A percentile compares a stretch with the other conserved stretches of the same genome.
phyloP scores from a whole-genome alignment of 768 basidiomycete genomes.

The Lyophyllum shimeji region DNA sequence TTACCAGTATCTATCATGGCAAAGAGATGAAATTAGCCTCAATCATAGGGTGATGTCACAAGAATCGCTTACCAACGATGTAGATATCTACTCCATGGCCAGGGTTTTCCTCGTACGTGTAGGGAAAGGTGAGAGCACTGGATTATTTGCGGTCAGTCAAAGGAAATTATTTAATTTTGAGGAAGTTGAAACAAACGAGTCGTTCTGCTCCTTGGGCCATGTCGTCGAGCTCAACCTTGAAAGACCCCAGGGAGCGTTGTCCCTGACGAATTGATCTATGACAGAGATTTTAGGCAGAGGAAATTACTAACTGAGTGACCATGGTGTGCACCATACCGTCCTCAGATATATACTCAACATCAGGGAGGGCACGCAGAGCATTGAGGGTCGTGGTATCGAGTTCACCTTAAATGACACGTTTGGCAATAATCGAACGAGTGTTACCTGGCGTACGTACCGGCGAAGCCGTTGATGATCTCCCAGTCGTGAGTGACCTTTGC shows the following conservation, averaged over 20 bases:
- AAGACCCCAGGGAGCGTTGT: constrained; percentile 33
- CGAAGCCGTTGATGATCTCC: constrained; percentile 30
- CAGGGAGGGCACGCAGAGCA: constrained; percentile 20
- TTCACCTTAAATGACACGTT: neutral
- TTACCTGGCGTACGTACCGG: constrained; percentile 18
- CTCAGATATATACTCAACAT: constrained; percentile 18
- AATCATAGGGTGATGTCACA: too few species aligned
- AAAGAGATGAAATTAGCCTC: neutral
- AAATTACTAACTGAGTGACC: constrained; percentile 19
- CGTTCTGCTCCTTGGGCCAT: constrained; percentile 14
- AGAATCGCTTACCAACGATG: constrained; percentile 30
- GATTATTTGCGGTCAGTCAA: neutral
- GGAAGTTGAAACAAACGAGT: neutral
- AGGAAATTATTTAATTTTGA: neutral
- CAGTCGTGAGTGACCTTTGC: constrained; percentile 20
- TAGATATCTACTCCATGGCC: constrained; percentile 29
- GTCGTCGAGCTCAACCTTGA: constrained; percentile 21
- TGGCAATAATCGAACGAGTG: neutral
- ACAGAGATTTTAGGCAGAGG: too few species aligned
- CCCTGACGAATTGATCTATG: constrained; percentile 9
- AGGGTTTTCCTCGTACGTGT: constrained; percentile 13
- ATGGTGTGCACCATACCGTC: constrained; percentile 28
- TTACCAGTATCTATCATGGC: constrained; percentile 23
- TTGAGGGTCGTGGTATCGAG: constrained; percentile 22
- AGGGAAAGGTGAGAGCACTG: constrained; percentile 12